phyloP scores from a whole-genome alignment of 2,329 filamentous ascomycete species.

The Pseudogymnoascus sp. region DNA sequence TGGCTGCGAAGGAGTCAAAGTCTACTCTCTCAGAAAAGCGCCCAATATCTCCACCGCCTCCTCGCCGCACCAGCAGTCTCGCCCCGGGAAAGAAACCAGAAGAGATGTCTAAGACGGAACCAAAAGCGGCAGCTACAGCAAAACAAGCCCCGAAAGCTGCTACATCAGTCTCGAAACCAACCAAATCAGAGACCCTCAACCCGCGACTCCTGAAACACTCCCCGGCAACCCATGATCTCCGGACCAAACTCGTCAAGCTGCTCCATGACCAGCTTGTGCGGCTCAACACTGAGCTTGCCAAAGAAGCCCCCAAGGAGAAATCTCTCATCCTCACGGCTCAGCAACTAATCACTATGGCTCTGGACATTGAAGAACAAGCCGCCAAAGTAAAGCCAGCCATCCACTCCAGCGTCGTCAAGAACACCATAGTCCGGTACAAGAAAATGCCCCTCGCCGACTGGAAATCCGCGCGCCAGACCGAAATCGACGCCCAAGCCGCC shows the following conservation, averaged over 20 bases:
- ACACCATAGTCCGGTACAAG: conserved; percentile 66
- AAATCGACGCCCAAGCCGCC: conserved; percentile 32
- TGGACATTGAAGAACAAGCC: conserved; percentile 71
- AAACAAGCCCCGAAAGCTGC: background rate
- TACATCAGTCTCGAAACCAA: conserved; percentile 11
- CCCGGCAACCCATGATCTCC: conserved; percentile 49
- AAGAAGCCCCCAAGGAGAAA: conserved; percentile 40
- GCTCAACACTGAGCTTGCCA: conserved; percentile 56
- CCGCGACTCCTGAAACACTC: conserved; percentile 54
- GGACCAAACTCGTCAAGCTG: conserved; percentile 50
- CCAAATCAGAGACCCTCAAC: conserved; percentile 50
- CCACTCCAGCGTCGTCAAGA: conserved; percentile 79
- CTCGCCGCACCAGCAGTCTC: conserved; percentile 17
- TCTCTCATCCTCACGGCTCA: conserved; percentile 54
- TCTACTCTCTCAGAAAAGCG: conserved; percentile 14
- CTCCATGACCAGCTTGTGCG: conserved; percentile 59
- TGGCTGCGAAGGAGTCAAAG: background rate
- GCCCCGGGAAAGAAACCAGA: conserved; percentile 11
- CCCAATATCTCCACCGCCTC: conserved; percentile 23
- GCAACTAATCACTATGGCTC: conserved; percentile 57
- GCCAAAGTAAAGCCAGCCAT: conserved; percentile 60
- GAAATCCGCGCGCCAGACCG: conserved; percentile 50
- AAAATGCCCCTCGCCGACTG: conserved; percentile 67
- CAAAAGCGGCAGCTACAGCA: conserved; percentile 11
- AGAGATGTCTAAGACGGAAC: conserved; percentile 12